Evolutionary conservation across 805 yeast species (phyloP).

Genomic region (Ogataea henricii): DNA sequence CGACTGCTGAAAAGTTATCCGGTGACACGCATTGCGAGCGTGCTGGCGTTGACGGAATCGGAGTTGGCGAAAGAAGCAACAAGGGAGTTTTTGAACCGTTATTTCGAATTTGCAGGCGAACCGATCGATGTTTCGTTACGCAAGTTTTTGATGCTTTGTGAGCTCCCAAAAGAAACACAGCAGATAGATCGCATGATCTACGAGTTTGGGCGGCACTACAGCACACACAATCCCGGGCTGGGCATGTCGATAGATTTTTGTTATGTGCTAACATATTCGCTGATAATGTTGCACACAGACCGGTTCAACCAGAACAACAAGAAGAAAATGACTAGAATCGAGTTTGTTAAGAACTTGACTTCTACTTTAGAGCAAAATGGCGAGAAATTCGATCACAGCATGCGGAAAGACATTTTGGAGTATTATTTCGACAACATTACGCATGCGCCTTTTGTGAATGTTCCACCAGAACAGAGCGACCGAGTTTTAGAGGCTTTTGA

Average conservation of each 20-base stretch:
- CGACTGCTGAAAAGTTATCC: slow-evolving; percentile 32
- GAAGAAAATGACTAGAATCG: slow-evolving; percentile 64
- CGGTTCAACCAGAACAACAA: slow-evolving; percentile 67
- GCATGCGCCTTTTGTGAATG: slow-evolving; percentile 54
- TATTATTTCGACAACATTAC: slow-evolving; percentile 72
- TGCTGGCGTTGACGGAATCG: slow-evolving; percentile 35
- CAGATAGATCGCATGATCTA: slow-evolving; percentile 71
- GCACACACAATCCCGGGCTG: slow-evolving; percentile 41
- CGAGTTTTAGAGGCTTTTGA: slow-evolving; percentile 23
- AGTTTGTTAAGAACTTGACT: slow-evolving; percentile 49
- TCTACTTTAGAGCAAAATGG: slow-evolving; percentile 28
- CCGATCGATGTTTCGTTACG: slow-evolving; percentile 70
- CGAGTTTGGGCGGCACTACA: slow-evolving; percentile 56
- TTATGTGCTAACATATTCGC: slow-evolving; percentile 62
- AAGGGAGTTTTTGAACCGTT: slow-evolving; percentile 32
- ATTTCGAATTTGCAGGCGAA: slow-evolving; percentile 51
- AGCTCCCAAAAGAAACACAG: slow-evolving; percentile 71
- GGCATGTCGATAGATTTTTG: slow-evolving; percentile 52
- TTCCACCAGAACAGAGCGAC: slow-evolving; percentile 28
- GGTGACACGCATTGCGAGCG: slow-evolving; percentile 27
- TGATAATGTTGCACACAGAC: slow-evolving; percentile 75
- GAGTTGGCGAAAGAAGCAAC: slow-evolving; percentile 28
- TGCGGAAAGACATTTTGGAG: slow-evolving; percentile 46
- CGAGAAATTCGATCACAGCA: slow-evolving; percentile 9
- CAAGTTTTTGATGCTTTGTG: slow-evolving; percentile 55